Evolutionary conservation across 768 basidiomycete genomes (phyloP).

Genomic region (Lactarius indigo): DNA sequence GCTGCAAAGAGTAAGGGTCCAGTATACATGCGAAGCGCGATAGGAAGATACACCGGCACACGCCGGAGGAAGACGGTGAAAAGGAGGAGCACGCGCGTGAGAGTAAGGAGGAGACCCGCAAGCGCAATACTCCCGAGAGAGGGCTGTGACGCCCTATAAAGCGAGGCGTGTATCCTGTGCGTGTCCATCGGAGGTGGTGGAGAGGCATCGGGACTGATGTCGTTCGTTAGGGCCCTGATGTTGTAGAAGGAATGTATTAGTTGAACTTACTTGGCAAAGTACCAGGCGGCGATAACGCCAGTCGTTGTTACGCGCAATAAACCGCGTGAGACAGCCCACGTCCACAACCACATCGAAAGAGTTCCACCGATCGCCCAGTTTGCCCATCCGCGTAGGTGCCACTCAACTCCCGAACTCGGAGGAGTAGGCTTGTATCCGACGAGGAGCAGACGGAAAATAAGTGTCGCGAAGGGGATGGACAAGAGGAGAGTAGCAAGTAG

Average conservation of each 20-base stretch:
- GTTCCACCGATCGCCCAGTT: constrained; percentile 68
- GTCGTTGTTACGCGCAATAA: constrained; percentile 71
- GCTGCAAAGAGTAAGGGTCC: constrained; percentile 41
- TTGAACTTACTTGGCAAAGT: constrained; percentile 60
- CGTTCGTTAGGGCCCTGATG: constrained; percentile 17
- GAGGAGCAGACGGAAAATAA: constrained; percentile 73
- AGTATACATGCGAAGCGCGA: constrained; percentile 40
- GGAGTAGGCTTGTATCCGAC: constrained; percentile 51
- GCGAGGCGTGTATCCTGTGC: constrained; percentile 71
- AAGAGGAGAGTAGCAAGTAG: constrained; percentile 63
- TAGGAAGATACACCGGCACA: constrained; percentile 52
- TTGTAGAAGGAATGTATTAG: neutral
- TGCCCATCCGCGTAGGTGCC: constrained; percentile 59
- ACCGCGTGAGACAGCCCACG: constrained; percentile 76
- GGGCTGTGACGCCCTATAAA: constrained; percentile 75
- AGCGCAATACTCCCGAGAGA: constrained; percentile 79
- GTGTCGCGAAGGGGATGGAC: constrained; percentile 75
- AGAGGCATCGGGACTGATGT: constrained; percentile 30
- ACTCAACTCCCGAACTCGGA: constrained; percentile 42
- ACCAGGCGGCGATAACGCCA: constrained; percentile 89
- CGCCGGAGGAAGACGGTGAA: constrained; percentile 49
- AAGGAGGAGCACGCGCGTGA: constrained; percentile 56
- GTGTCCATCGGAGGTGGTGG: constrained; percentile 52
- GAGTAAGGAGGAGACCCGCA: constrained; percentile 71
- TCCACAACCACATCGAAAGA: constrained; percentile 63